These are phyloP conservation scores for Orobanche coerulescens DNA, from an alignment of 257 asterid genomes.

Conservation along the genomic window DNA sequence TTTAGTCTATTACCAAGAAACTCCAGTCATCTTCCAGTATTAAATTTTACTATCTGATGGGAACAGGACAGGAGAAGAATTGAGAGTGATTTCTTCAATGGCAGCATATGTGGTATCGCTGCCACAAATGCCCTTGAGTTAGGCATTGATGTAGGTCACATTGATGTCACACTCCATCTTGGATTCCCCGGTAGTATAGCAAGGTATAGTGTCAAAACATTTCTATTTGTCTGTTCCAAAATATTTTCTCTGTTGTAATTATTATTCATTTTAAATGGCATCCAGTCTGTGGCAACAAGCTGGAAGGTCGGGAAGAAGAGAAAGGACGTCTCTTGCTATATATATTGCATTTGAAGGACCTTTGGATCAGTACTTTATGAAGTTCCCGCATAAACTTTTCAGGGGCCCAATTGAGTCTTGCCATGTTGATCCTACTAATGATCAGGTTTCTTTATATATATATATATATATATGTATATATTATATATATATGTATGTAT, in stretches of 20 bases:
- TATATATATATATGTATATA: too few species aligned
- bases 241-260: conserved; percentile 14
- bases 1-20: conserved; percentile 6
- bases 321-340: conserved; percentile 72
- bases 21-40: conserved; percentile 19
- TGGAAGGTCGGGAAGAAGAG: conserved; percentile 97
- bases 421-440: conserved; percentile 80
- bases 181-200: conserved; percentile 98
- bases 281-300: conserved; percentile 95
- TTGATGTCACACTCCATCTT: conserved; percentile 89
- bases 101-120: conserved; percentile 73
- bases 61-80: conserved; percentile 86
- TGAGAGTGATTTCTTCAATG: conserved; percentile 70
- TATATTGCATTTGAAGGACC: conserved; percentile 98
- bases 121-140: conserved; percentile 98
- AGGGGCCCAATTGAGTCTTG: conserved; percentile 80
- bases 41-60: conserved; percentile 26
- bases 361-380: conserved; percentile 91
- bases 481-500: too few species aligned
- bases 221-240: conserved; percentile 23
- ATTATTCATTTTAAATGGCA: conserved; percentile 15
- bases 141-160: conserved; percentile 96
- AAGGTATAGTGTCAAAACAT: conserved; percentile 39
- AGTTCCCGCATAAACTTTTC: conserved; percentile 82
- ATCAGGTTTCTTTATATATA: conserved; percentile 43